Percentiles rank a stretch among this genome's conserved stretches.
These are phyloP conservation scores for Saccharum officinarum DNA, from an alignment of 176 grass and related monocot genomes.

Conservation along the genomic window DNA sequence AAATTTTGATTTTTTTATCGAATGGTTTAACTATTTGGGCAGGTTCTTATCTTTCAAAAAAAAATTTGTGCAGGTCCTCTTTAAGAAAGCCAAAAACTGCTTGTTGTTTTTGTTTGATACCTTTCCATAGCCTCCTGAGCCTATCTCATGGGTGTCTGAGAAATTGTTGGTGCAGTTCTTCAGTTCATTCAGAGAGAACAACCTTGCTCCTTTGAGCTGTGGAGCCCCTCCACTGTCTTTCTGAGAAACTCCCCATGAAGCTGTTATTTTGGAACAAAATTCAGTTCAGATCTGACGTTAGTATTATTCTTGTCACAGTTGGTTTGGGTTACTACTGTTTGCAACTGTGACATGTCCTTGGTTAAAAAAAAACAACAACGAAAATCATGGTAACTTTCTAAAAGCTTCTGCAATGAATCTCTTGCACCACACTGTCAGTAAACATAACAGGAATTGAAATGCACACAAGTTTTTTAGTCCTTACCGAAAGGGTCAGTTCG, in stretches of 20 bases:
- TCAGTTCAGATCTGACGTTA: not conserved
- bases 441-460: slow-evolving; percentile 5
- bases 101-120: slow-evolving; percentile 25
- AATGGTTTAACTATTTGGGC: not conserved
- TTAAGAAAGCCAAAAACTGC: not conserved
- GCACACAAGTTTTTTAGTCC: not conserved
- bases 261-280: slow-evolving; percentile 40
- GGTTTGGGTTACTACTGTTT: not conserved
- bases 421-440: not conserved
- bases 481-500: slow-evolving; percentile 78
- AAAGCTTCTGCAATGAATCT: not conserved
- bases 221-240: slow-evolving; percentile 51
- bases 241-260: slow-evolving; percentile 38
- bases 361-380: not conserved
- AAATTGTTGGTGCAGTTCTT: slow-evolving; percentile 65
- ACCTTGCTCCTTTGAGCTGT: slow-evolving; percentile 66
- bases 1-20: not conserved
- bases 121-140: slow-evolving; percentile 68
- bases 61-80: not conserved
- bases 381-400: no score
- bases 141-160: slow-evolving; percentile 52
- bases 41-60: not conserved
- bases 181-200: slow-evolving; percentile 72
- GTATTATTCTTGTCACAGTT: slow-evolving; percentile 3
- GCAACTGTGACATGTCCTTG: not conserved